phyloP scores from a whole-genome alignment of 371 early-diverging fungal species.

The Syncephalis plumigaleata region DNA sequence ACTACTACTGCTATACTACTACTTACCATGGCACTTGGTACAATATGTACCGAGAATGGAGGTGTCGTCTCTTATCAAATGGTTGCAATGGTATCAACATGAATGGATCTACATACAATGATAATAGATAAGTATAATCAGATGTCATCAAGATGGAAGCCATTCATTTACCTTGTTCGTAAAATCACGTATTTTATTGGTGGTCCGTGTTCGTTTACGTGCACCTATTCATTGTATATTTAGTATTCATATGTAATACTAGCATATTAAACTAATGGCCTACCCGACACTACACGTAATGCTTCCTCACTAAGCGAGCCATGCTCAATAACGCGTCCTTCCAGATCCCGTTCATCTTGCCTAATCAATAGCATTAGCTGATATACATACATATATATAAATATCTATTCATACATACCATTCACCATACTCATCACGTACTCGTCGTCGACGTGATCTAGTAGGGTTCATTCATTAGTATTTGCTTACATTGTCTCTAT shows the following conservation, averaged over 20 bases:
- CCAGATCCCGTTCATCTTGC: conserved; percentile 42
- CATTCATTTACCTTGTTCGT: too few species aligned
- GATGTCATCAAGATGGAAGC: too few species aligned
- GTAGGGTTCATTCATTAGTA: conserved; percentile 1
- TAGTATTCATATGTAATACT: background rate
- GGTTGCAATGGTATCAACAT: conserved; percentile 34
- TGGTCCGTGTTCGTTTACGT: background rate
- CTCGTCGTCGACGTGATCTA: conserved; percentile 32
- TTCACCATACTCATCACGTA: conserved; percentile 40
- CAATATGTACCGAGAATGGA: conserved; percentile 39
- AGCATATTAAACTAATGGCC: conserved; percentile 5
- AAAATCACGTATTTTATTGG: background rate
- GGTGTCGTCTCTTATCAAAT: conserved; percentile 25
- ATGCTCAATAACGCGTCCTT: conserved; percentile 44
- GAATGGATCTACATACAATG: conserved; percentile 30
- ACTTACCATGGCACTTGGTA: conserved; percentile 39
- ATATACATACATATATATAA: background rate
- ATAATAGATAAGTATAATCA: too few species aligned
- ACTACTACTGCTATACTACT: background rate
- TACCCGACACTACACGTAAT: conserved; percentile 6
- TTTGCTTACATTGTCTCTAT: too few species aligned
- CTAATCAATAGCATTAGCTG: conserved; percentile 10
- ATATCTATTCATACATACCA: conserved; percentile 20
- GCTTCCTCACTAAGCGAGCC: conserved; percentile 10
- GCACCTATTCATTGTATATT: background rate